phyloP scores from a whole-genome alignment of 129 eudicot species.

The Pittosporum tobira region DNA sequence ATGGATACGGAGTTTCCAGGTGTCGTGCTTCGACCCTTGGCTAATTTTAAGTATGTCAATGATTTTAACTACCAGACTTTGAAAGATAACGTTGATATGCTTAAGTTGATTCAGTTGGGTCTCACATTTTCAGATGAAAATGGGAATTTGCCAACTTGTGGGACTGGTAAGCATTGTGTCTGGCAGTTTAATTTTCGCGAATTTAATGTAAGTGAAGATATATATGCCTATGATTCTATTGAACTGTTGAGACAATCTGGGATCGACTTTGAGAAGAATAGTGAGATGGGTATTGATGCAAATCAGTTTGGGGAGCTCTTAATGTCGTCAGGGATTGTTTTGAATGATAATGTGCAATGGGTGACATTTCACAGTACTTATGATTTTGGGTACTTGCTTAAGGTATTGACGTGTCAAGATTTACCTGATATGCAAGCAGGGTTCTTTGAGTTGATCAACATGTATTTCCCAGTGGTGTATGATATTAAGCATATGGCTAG shows the following conservation, averaged over 20 bases:
- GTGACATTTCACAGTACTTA: constrained; percentile 68
- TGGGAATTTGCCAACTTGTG: constrained; percentile 62
- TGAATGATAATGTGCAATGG: constrained; percentile 56
- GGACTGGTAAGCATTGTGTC: constrained; percentile 46
- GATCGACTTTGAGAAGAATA: constrained; percentile 57
- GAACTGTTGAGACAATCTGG: constrained; percentile 62
- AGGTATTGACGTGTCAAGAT: constrained; percentile 42
- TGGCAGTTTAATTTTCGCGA: constrained; percentile 79
- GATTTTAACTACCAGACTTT: constrained; percentile 62
- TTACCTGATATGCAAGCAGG: constrained; percentile 51
- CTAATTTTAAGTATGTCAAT: constrained; percentile 49
- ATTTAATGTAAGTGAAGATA: constrained; percentile 49
- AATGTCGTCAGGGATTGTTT: constrained; percentile 66
- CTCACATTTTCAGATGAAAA: constrained; percentile 56
- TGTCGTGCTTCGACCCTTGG: constrained; percentile 56
- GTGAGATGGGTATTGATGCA: constrained; percentile 57
- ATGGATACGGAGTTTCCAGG: constrained; percentile 82
- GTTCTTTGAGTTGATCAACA: constrained; percentile 57
- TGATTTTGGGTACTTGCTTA: constrained; percentile 71
- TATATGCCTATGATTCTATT: constrained; percentile 61
- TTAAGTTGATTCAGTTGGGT: constrained; percentile 70
- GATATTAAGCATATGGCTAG: constrained; percentile 70
- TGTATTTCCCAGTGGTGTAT: constrained; percentile 57
- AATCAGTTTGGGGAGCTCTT: constrained; percentile 61
- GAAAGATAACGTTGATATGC: constrained; percentile 72